phyloP scores from a whole-genome alignment of 23 red algal species.

The Gracilariopsis chorda region DNA sequence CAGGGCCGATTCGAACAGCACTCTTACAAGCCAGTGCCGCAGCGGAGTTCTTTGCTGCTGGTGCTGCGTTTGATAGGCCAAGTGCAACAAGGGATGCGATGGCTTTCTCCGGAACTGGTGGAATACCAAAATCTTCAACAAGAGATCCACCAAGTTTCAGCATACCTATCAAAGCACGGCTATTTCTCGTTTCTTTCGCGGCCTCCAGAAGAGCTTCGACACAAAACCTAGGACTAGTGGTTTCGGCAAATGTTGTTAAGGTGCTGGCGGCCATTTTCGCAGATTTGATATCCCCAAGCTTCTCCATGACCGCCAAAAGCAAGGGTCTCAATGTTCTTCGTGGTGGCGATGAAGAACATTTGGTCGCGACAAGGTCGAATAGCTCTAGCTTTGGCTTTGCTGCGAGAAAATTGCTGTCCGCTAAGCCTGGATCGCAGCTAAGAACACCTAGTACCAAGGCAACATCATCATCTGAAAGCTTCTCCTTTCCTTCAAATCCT shows the following conservation, averaged over 20 bases:
- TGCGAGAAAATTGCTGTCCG: conserved; percentile 71
- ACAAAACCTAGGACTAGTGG: conserved; percentile 56
- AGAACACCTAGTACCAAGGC: conserved; percentile 35
- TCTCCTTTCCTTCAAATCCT: conserved; percentile 12
- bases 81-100: conserved; percentile 14
- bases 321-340: conserved; percentile 51
- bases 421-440: conserved; percentile 24
- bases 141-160: conserved; percentile 44
- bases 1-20: conserved; percentile 5
- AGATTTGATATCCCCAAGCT: conserved; percentile 72
- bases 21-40: conserved; percentile 43
- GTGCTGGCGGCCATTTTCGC: conserved; percentile 19
- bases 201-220: conserved; percentile 10
- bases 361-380: conserved; percentile 33
- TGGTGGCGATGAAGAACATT: conserved; percentile 32
- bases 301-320: conserved; percentile 29
- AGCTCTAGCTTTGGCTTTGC: conserved; percentile 71
- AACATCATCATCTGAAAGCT: conserved; percentile 51
- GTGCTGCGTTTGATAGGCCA: conserved; percentile 24
- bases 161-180: conserved; percentile 63
- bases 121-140: conserved; percentile 69
- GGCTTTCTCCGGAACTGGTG: conserved; percentile 19
- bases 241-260: conserved; percentile 46
- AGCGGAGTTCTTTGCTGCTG: conserved; percentile 51
- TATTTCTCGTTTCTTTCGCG: conserved; percentile 63